Conservation (phyloP, 331 rosid species). For the Erythrophleum ivorense region DNA sequence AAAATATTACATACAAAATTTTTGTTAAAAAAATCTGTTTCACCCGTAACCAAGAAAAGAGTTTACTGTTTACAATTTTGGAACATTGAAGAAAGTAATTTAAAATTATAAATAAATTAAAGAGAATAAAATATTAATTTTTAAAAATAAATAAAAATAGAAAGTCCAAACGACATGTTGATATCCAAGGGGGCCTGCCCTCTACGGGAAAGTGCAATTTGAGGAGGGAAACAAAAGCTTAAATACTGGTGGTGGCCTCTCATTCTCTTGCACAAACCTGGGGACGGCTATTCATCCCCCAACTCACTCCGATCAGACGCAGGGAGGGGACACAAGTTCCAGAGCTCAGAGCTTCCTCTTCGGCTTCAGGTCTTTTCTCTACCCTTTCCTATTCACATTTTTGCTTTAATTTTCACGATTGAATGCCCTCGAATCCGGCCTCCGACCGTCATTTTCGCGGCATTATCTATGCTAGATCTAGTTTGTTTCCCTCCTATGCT, state of each 20-base stretch:
- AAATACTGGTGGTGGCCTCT: not conserved
- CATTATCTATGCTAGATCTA: slow-evolving; percentile 39
- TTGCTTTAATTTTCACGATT: no score
- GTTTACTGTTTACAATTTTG: no score
- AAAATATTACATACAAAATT: no score
- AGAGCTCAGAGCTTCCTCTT: slow-evolving; percentile 8
- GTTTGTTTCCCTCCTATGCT: no score
- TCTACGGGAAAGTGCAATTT: not conserved
- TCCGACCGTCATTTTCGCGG: not conserved
- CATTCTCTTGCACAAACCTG: not conserved
- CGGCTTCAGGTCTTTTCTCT: slow-evolving; percentile 22
- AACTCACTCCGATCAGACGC: not conserved
- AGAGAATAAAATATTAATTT: no score
- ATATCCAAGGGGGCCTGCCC: slow-evolving; percentile 8
- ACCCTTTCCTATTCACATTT: not conserved
- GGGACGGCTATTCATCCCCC: not conserved
- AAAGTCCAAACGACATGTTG: not conserved
- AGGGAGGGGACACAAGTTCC: not conserved
- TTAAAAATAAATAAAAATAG: no score
- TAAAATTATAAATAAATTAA: no score
- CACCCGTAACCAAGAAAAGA: no score
- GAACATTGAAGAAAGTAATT: no score
- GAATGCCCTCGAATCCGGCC: not conserved
- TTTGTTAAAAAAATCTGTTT: no score
- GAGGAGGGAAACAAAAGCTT: slow-evolving; percentile 16